Percentiles rank a stretch among this genome's conserved stretches.
Conservation (phyloP, 2,329 filamentous ascomycete genomes). For the Cercospora berteroae region DNA sequence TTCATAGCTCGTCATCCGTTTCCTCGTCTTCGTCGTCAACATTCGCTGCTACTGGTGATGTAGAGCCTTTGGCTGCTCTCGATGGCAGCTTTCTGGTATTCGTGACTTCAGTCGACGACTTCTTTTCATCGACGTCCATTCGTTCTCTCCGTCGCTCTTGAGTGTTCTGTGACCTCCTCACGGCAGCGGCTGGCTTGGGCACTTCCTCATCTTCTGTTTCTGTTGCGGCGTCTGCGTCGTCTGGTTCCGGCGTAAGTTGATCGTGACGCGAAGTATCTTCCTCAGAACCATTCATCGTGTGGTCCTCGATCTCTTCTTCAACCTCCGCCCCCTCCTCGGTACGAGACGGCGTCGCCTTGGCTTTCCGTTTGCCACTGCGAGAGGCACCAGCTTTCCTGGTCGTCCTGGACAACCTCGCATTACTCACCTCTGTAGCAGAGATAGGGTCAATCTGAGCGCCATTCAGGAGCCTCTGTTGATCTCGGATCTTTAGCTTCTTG, state of each 20-base stretch:
- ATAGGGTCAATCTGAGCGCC: slow-evolving; percentile 63
- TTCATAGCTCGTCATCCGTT: slow-evolving; percentile 38
- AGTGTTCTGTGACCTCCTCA: slow-evolving; percentile 4
- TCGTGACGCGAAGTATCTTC: slow-evolving; percentile 17
- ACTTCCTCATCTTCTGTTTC: slow-evolving; percentile 10
- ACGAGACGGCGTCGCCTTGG: slow-evolving; percentile 38
- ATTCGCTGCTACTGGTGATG: slow-evolving; percentile 16
- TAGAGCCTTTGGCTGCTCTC: slow-evolving; percentile 12
- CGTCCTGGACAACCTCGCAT: slow-evolving; percentile 13
- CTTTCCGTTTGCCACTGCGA: slow-evolving; percentile 37
- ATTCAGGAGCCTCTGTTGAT: slow-evolving; percentile 65
- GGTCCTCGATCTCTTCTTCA: too few relatives aligned
- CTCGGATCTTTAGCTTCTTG: slow-evolving; percentile 76
- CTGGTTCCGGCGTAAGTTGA: slow-evolving; percentile 18
- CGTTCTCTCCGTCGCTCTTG: slow-evolving; percentile 1
- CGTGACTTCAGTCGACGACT: background rate
- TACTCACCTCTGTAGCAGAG: slow-evolving; percentile 36
- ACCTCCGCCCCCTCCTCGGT: too few relatives aligned
- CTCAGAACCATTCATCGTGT: slow-evolving; percentile 27
- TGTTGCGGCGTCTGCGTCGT: slow-evolving; percentile 4
- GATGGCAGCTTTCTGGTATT: slow-evolving; percentile 26
- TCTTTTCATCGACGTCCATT: slow-evolving; percentile 20
- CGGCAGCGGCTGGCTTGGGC: background rate
- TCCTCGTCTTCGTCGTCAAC: slow-evolving; percentile 33
- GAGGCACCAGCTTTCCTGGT: slow-evolving; percentile 30